Conservation (phyloP, 306 rosid species). For the Quillaja saponaria region DNA sequence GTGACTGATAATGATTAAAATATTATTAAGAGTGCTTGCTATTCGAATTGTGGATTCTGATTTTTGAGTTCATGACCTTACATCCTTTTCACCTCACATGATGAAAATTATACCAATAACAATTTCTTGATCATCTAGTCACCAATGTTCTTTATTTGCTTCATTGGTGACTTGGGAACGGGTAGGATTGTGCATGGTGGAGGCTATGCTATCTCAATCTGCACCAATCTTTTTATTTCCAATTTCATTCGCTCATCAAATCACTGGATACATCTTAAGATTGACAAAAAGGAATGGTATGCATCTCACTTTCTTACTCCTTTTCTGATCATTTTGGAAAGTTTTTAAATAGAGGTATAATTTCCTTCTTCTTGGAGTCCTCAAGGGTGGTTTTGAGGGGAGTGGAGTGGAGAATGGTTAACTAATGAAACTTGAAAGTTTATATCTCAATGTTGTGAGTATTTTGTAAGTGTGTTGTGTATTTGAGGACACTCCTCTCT, state of each 20-base stretch:
- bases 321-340: background rate
- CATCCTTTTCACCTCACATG: background rate
- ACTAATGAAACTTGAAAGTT: constrained; percentile 5
- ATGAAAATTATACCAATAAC: background rate
- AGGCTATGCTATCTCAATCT: constrained; percentile 78
- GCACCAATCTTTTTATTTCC: constrained; percentile 62
- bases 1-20: background rate
- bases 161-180: constrained; percentile 49
- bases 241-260: constrained; percentile 19
- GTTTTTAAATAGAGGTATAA: too few species aligned
- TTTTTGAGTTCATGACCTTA: background rate
- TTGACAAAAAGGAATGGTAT: constrained; percentile 84
- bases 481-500: constrained; percentile 1
- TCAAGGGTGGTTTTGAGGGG: too few species aligned
- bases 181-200: constrained; percentile 72
- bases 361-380: too few species aligned
- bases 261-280: constrained; percentile 46
- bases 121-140: background rate
- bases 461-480: constrained; percentile 9
- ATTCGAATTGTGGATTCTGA: background rate
- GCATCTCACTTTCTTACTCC: constrained; percentile 28
- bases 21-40: background rate
- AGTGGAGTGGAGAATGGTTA: constrained; percentile 16
- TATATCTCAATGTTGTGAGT: background rate
- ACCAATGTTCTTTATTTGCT: background rate